phyloP scores from a whole-genome alignment of 75 land plant species.

The Cupressus sempervirens region DNA sequence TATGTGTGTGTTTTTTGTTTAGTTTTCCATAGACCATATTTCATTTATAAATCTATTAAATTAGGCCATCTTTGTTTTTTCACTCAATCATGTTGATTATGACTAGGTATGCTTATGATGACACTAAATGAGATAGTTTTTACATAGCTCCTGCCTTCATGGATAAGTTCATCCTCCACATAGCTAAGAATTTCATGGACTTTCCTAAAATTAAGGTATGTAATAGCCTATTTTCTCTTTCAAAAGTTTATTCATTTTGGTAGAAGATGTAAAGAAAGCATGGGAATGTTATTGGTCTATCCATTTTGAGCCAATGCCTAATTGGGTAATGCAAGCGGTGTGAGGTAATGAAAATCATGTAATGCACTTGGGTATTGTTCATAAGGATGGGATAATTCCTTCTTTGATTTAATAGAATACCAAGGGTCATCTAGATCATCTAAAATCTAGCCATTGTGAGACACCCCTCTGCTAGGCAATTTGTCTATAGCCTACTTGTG shows the following conservation, averaged over 20 bases:
- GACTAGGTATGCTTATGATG: constrained; percentile 59
- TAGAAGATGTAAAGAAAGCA: neutral
- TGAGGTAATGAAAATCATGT: too few relatives aligned
- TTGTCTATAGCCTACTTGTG: neutral
- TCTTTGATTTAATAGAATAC: too few relatives aligned
- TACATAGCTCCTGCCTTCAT: constrained; percentile 97
- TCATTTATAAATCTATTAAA: neutral
- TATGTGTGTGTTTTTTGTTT: constrained; percentile 20
- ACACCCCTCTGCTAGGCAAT: neutral
- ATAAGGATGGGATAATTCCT: too few relatives aligned
- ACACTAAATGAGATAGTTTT: constrained; percentile 68
- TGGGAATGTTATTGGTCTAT: neutral
- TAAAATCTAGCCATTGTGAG: too few relatives aligned
- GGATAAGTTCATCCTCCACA: constrained; percentile 90
- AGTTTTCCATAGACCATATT: neutral
- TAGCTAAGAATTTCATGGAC: constrained; percentile 87
- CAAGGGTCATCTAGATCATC: too few relatives aligned
- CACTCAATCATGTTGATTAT: neutral
- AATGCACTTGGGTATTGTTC: too few relatives aligned
- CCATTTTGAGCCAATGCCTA: neutral
- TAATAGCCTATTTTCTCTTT: neutral
- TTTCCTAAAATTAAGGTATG: constrained; percentile 82
- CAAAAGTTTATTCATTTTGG: neutral
- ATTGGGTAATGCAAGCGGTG: too few relatives aligned
- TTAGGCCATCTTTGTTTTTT: neutral